These are phyloP conservation scores for Anacardium occidentale DNA, from an alignment of 345 rosid genomes.

Conservation along the genomic window DNA sequence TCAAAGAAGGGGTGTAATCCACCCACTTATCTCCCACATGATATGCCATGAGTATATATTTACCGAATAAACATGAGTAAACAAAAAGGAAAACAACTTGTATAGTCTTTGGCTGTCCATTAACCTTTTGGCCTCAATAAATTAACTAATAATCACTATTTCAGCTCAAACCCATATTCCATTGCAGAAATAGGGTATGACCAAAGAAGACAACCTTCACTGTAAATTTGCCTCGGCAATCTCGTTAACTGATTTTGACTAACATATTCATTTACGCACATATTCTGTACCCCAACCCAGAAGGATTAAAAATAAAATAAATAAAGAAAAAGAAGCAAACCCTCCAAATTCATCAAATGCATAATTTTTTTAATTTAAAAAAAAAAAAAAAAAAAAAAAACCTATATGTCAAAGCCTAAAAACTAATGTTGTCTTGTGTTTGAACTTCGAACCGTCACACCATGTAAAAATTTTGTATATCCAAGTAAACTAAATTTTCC, in stretches of 20 bases:
- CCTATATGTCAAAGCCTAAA: conserved; percentile 27
- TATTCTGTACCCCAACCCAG: conserved; percentile 27
- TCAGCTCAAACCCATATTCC: conserved; percentile 13
- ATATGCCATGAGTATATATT: neutral
- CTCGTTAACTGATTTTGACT: conserved; percentile 22
- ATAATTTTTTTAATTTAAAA: neutral
- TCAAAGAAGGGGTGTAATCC: too few species aligned
- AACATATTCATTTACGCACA: conserved; percentile 34
- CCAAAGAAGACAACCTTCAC: conserved; percentile 10
- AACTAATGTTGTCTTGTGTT: conserved; percentile 70
- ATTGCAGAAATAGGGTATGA: conserved; percentile 15
- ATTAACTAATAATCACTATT: conserved; percentile 25
- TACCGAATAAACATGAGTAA: neutral
- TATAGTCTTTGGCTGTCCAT: neutral
- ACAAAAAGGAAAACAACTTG: neutral
- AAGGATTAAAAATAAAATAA: neutral
- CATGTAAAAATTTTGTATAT: conserved; percentile 78
- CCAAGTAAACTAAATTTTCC: conserved; percentile 86
- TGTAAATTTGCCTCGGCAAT: conserved; percentile 17
- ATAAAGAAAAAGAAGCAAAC: neutral
- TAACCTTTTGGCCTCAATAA: conserved; percentile 6
- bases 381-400: neutral
- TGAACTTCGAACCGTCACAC: conserved; percentile 71
- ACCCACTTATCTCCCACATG: neutral
- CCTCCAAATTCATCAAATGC: conserved; percentile 11